A percentile compares a stretch with the other conserved stretches of the same genome.
phyloP scores from a whole-genome alignment of 805 yeast genomes.

The Yamadazyma sp. region DNA sequence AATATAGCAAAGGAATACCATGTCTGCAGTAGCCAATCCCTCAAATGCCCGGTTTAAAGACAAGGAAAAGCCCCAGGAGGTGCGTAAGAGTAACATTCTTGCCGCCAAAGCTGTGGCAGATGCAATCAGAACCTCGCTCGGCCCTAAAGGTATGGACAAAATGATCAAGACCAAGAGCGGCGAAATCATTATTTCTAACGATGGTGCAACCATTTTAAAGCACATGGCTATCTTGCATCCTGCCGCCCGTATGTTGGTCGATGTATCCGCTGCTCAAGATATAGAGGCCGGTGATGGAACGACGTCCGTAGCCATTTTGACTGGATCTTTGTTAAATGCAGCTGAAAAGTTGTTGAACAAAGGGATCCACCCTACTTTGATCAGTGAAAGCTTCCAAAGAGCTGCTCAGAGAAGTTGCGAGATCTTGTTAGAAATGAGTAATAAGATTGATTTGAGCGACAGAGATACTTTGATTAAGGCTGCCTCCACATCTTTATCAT shows the following conservation, averaged over 20 bases:
- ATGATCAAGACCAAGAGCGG: conserved; percentile 95
- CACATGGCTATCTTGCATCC: conserved; percentile 99
- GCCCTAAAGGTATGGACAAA: conserved; percentile 99
- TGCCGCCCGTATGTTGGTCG: conserved; percentile 96
- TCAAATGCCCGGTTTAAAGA: conserved; percentile 89
- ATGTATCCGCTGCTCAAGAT: conserved; percentile 96
- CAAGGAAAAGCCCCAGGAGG: conserved; percentile 94
- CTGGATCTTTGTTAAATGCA: conserved; percentile 93
- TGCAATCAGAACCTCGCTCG: conserved; percentile 91
- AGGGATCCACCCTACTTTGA: conserved; percentile 94
- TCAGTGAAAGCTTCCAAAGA: conserved; percentile 89
- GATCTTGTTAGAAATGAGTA: conserved; percentile 80
- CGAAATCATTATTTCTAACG: conserved; percentile 92
- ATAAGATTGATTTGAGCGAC: conserved; percentile 74
- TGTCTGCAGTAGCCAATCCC: conserved; percentile 33
- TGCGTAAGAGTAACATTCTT: conserved; percentile 79
- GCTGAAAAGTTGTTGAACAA: conserved; percentile 86
- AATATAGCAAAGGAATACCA: too few species aligned
- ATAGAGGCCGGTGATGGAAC: conserved; percentile 99
- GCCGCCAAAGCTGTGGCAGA: conserved; percentile 96
- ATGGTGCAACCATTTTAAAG: conserved; percentile 94
- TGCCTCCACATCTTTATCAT: conserved; percentile 89
- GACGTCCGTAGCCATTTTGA: conserved; percentile 91
- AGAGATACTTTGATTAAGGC: conserved; percentile 84
- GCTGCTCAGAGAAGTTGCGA: conserved; percentile 85